phyloP scores from a whole-genome alignment of 805 yeast genomes.

The Starmerella sp. region DNA sequence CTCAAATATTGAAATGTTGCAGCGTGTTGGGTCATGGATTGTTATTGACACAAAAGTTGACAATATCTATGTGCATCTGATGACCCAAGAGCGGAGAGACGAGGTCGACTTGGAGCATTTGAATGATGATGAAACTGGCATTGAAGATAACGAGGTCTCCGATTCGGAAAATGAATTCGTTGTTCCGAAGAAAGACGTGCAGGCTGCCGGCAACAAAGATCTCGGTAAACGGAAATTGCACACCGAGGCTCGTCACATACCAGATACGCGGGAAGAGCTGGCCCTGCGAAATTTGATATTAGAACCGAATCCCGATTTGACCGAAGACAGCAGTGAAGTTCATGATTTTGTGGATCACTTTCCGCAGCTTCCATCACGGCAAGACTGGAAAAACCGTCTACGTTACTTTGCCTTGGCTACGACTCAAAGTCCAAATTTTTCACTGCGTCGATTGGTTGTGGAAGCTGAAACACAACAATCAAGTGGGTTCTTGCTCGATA shows the following conservation, averaged over 20 bases:
- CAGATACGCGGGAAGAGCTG: conserved; percentile 12
- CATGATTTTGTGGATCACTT: conserved; percentile 20
- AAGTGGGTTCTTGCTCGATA: conserved; percentile 24
- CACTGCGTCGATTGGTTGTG: conserved; percentile 21
- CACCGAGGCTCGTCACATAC: background rate
- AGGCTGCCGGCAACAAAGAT: background rate
- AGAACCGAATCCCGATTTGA: conserved; percentile 7
- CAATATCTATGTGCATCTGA: conserved; percentile 56
- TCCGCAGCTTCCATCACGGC: conserved; percentile 19
- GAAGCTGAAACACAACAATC: conserved; percentile 26
- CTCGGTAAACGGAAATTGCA: background rate
- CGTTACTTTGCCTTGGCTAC: conserved; percentile 23
- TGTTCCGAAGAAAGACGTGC: background rate
- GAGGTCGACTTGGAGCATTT: conserved; percentile 61
- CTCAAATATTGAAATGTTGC: conserved; percentile 20
- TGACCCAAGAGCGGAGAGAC: conserved; percentile 57
- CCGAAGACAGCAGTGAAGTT: conserved; percentile 18
- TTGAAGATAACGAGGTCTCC: background rate
- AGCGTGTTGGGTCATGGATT: conserved; percentile 62
- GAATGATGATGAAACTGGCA: conserved; percentile 2
- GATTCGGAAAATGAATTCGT: background rate
- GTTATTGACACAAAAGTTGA: conserved; percentile 59
- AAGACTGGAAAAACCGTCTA: conserved; percentile 27
- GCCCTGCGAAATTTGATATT: conserved; percentile 7
- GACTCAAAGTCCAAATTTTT: conserved; percentile 17